Conservation (phyloP, 805 yeast species). For the Spathaspora girioi region DNA sequence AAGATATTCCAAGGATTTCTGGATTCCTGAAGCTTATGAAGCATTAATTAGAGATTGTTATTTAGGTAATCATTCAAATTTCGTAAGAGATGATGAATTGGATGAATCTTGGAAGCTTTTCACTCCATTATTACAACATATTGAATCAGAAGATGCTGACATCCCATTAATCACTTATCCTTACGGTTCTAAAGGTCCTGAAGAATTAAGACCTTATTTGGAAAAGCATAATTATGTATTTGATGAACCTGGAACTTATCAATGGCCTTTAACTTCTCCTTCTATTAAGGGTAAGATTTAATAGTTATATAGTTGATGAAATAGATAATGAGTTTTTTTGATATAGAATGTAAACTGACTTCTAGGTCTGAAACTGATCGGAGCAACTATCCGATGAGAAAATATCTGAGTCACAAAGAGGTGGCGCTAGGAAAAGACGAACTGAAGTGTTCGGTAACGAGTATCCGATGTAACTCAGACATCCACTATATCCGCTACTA, state of each 20-base stretch:
- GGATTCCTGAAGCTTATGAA: slow-evolving; percentile 98
- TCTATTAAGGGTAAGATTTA: slow-evolving; percentile 29
- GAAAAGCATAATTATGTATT: slow-evolving; percentile 69
- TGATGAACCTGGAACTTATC: slow-evolving; percentile 61
- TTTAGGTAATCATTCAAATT: slow-evolving; percentile 92
- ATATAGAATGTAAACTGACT: not conserved
- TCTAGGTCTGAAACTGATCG: too few relatives aligned
- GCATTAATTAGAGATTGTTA: slow-evolving; percentile 87
- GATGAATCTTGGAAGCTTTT: slow-evolving; percentile 90
- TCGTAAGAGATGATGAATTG: slow-evolving; percentile 96
- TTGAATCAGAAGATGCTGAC: slow-evolving; percentile 62
- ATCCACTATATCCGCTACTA: not conserved
- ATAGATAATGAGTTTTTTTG: not conserved
- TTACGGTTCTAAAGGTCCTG: slow-evolving; percentile 92
- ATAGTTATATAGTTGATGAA: not conserved
- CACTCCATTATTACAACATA: slow-evolving; percentile 80
- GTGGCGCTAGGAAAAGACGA: too few relatives aligned
- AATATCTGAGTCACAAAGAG: too few relatives aligned
- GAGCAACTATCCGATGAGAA: too few relatives aligned
- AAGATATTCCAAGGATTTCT: slow-evolving; percentile 75
- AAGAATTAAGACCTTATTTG: slow-evolving; percentile 57
- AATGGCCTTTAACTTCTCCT: slow-evolving; percentile 84
- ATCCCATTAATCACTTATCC: slow-evolving; percentile 70
- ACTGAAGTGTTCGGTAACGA: too few relatives aligned
- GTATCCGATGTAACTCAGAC: not conserved